phyloP scores from a whole-genome alignment of 768 basidiomycete genomes.

The Nidula microcarpa region DNA sequence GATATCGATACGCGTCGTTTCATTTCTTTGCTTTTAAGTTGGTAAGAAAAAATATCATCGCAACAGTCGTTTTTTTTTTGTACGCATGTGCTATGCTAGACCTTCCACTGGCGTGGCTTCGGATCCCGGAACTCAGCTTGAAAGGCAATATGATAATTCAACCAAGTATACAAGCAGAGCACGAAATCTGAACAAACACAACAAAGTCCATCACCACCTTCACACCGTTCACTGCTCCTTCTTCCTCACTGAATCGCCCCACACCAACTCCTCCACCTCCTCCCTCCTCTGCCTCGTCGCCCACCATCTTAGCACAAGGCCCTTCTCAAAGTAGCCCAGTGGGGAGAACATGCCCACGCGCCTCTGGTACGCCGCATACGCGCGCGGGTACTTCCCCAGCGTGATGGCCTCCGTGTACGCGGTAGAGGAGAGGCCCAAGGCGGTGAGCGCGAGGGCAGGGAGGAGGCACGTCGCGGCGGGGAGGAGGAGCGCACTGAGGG shows the following conservation, averaged over 20 bases:
- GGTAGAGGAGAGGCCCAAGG: slow-evolving; percentile 78
- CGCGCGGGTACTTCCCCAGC: slow-evolving; percentile 62
- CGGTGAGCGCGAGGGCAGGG: slow-evolving; percentile 60
- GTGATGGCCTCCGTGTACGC: slow-evolving; percentile 80
- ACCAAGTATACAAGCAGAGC: no score
- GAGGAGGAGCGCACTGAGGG: slow-evolving; percentile 23
- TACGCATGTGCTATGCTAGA: no score
- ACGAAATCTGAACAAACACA: no score
- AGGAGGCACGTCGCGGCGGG: slow-evolving; percentile 27
- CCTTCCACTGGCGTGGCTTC: no score
- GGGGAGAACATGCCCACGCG: slow-evolving; percentile 82
- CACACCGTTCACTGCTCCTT: no score
- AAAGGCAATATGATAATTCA: no score
- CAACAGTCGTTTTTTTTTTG: no score
- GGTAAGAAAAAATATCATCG: no score
- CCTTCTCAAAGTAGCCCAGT: slow-evolving; percentile 2
- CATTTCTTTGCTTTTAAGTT: no score
- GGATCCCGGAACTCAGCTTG: no score
- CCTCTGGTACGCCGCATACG: slow-evolving; percentile 68
- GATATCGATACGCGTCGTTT: no score
- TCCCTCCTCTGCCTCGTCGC: not conserved
- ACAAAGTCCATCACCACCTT: no score
- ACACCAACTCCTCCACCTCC: not conserved
- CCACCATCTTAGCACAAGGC: not conserved
- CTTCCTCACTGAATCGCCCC: not conserved